Evolutionary conservation across 2,329 filamentous ascomycete species (phyloP).

Genomic region (Mollisiaceae sp.): DNA sequence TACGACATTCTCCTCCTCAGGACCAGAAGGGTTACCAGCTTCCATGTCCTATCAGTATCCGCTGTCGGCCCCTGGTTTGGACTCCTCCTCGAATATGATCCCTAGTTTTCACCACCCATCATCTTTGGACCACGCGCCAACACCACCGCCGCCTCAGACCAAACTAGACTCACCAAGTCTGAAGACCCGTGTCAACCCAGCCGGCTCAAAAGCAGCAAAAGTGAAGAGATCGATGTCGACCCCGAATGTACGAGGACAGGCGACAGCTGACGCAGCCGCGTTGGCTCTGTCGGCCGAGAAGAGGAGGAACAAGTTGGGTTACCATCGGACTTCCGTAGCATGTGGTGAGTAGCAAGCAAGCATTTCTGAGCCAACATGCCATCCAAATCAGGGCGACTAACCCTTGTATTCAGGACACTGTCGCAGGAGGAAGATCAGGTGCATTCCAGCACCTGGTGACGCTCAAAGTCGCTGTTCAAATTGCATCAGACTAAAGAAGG

Average conservation of each 20-base stretch:
- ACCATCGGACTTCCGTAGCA: conserved; percentile 92
- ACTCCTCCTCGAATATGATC: conserved; percentile 37
- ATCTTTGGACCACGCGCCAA: conserved; percentile 30
- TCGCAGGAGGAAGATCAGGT: conserved; percentile 90
- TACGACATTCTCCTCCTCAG: conserved; percentile 33
- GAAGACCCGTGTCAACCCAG: conserved; percentile 28
- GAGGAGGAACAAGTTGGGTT: conserved; percentile 89
- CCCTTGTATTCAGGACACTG: conserved; percentile 71
- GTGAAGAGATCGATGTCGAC: conserved; percentile 56
- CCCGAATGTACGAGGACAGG: conserved; percentile 52
- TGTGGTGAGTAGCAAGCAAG: conserved; percentile 74
- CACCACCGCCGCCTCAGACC: conserved; percentile 29
- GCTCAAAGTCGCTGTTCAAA: conserved; percentile 81
- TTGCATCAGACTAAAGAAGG: conserved; percentile 92
- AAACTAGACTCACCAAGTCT: conserved; percentile 32
- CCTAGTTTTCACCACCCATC: conserved; percentile 37
- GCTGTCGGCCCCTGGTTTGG: conserved; percentile 34
- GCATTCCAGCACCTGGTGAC: conserved; percentile 77
- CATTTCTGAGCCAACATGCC: conserved; percentile 10
- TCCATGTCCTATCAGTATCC: conserved; percentile 42
- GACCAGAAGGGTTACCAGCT: conserved; percentile 31
- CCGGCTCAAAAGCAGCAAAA: conserved; percentile 36
- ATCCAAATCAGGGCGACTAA: conserved; percentile 28
- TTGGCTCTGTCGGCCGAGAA: conserved; percentile 58
- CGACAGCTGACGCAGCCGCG: conserved; percentile 42